Base-by-base conservation (phyloP, 306 rosid genomes). In the Pyrus pyrifolia region DNA sequence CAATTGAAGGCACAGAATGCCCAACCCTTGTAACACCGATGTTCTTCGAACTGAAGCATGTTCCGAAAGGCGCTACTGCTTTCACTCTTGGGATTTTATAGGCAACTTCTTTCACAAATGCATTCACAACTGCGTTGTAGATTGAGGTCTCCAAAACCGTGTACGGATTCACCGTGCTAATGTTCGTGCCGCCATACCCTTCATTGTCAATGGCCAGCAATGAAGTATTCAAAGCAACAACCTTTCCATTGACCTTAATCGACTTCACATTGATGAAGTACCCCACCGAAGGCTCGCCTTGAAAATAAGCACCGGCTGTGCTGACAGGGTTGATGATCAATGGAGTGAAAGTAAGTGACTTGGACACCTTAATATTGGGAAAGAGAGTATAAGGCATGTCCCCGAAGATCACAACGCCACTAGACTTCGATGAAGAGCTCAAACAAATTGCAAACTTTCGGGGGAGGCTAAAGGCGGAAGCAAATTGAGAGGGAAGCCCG, bases 131-230 rank as follows among this genome's bases (percentile, higher is more conserved):
- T 3, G 88, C 85, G 2, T 88, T 87, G 73, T 86, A 89, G n/a
- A 89, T 84, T 23, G 91, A 76, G 0, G 80, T 81, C 42, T 87
- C 88, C 86, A 92, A 19, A 0, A 83, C 51, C 1, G 86, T 85
- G 80, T 87, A 90, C 0, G 89, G 96, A 61, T 84, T 85, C 13
- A 85, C 85, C 1, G 89, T 89, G 63, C 90, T 92, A 6, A 92
- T 86, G 75, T 80, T 89, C 0, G 88, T 88, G 38, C 97, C 96
- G 0, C 93, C 93, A 52, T 62, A 1, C 1, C 96, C 93, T 31
- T 82, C 60, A 6, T 19, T 58, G 75, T 82, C 63, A 67, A 85
- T 80, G 14, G 77, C 33, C 9, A 89, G 70, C 44, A 86, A 83
- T 2, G 87, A 82, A 46, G 73, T 66, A 38, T 89, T 89, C 59